Conservation (phyloP, 2,329 filamentous ascomycete species). For the Aspergillus tamarii region DNA sequence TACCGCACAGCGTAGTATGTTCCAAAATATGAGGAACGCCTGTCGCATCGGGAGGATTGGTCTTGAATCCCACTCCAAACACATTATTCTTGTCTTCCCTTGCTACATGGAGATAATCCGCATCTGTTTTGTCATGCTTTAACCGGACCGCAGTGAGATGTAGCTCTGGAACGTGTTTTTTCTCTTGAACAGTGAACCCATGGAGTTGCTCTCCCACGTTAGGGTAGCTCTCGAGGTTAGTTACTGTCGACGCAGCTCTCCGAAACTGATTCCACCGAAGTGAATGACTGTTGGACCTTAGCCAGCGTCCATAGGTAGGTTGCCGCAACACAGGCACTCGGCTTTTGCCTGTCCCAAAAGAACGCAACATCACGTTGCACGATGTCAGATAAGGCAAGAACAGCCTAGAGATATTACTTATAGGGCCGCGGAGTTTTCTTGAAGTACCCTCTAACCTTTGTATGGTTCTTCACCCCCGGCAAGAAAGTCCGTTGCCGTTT, state of each 20-base stretch:
- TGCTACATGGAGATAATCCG: slow-evolving; percentile 93
- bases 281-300: slow-evolving; percentile 20
- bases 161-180: slow-evolving; percentile 91
- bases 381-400: background rate
- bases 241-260: slow-evolving; percentile 62
- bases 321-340: slow-evolving; percentile 27
- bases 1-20: slow-evolving; percentile 95
- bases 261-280: slow-evolving; percentile 20
- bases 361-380: slow-evolving; percentile 35
- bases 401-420: background rate
- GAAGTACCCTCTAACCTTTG: background rate
- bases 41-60: slow-evolving; percentile 94
- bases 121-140: slow-evolving; percentile 91
- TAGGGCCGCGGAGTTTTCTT: background rate
- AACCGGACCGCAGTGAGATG: slow-evolving; percentile 89
- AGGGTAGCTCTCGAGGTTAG: slow-evolving; percentile 75
- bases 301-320: slow-evolving; percentile 22
- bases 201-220: slow-evolving; percentile 83
- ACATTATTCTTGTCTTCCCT: slow-evolving; percentile 98
- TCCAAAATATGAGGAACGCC: slow-evolving; percentile 96
- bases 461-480: background rate
- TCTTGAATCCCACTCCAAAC: slow-evolving; percentile 99
- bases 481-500: slow-evolving; percentile 1
- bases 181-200: slow-evolving; percentile 86
- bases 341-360: slow-evolving; percentile 31